Evolutionary conservation across 805 yeast species (phyloP), one percentile per base, ranked within the genome.

Genomic region (Zygosaccharomyces pseudorouxii): DNA sequence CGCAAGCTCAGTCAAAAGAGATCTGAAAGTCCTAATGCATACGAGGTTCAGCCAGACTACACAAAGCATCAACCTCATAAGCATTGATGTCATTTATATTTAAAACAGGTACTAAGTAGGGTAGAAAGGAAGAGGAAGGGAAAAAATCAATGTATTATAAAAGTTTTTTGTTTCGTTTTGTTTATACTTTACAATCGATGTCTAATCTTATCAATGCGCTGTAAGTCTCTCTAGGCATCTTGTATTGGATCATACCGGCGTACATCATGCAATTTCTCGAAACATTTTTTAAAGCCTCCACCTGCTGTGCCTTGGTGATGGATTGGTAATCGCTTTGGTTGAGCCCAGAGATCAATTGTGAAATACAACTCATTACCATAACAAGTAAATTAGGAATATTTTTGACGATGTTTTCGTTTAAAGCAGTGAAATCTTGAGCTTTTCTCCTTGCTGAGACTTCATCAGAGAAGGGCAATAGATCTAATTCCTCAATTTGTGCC

Each of bases 161-260:
- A 39, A 14, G 42, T 23, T 41, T 41, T 19, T 18, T 29, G 7
- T 28, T 20, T 30, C 5, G 9, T 19, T 41, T 20, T 18, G n/a
- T 29, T 29, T 23, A 41, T n/a, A 41, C 27, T 28, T 41, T 29
- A 19, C 33, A 52, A 11, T 65, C 64, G 20, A 73, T 69, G 62
- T 86, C 95, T 49, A 86, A 68, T 52, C 76, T 79, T 28, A 85
- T 80, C 59, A 86, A 71, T 37, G 81, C 75, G 56, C 86, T 80
- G 63, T 86, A 88, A 0, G 88, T 82, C 58, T 88, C 95, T 47
- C 76, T 71, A 7, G 97, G 95, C 95, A 90, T 88, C 64, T 85
- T 83, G 68, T 86, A 89, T 69, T 88, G 95, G 31, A 90, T 84
- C 82, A 92, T 85, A 52, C 97, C 98, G 5, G 97, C 96, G 65